phyloP scores from a whole-genome alignment of 139 green algal genomes.

The Edaphochlamys debaryana region DNA sequence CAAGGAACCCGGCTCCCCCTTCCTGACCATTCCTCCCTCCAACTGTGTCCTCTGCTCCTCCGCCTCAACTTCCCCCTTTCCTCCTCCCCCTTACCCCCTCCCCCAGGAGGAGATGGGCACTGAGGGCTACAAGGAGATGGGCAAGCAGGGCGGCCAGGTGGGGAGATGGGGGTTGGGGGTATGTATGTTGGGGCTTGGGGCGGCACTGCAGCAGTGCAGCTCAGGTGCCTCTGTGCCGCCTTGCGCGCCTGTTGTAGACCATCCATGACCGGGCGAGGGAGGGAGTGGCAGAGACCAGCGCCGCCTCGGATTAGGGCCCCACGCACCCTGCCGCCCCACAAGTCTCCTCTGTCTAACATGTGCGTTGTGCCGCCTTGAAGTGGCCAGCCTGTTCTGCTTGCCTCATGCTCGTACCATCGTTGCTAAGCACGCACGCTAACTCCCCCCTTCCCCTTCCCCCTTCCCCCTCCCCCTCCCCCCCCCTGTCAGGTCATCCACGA shows the following conservation, averaged over 20 bases:
- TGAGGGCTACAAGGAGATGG: constrained; percentile 38
- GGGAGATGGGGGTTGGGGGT: background rate
- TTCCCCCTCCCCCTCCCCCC: background rate
- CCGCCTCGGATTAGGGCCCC: background rate
- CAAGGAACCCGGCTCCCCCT: too few relatives aligned
- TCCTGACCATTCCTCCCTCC: background rate
- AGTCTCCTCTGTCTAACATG: background rate
- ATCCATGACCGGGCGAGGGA: too few relatives aligned
- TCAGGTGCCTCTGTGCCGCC: too few relatives aligned
- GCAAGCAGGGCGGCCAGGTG: constrained; percentile 26
- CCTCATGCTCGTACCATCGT: background rate
- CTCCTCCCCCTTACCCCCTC: too few relatives aligned
- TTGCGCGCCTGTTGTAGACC: too few relatives aligned
- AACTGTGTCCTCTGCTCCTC: background rate
- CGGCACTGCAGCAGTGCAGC: background rate
- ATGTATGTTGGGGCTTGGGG: too few relatives aligned
- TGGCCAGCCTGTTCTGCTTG: too few relatives aligned
- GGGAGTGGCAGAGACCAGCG: background rate
- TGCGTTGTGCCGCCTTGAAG: background rate
- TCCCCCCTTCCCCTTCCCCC: background rate
- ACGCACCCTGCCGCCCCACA: too few relatives aligned
- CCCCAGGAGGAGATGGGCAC: constrained; percentile 36
- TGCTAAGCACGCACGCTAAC: too few relatives aligned
- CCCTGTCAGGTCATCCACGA: constrained; percentile 1
- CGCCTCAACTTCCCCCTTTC: too few relatives aligned